These are phyloP conservation scores for Xylariaceae sp. DNA, from an alignment of 2,329 filamentous ascomycete genomes.

Conservation along the genomic window DNA sequence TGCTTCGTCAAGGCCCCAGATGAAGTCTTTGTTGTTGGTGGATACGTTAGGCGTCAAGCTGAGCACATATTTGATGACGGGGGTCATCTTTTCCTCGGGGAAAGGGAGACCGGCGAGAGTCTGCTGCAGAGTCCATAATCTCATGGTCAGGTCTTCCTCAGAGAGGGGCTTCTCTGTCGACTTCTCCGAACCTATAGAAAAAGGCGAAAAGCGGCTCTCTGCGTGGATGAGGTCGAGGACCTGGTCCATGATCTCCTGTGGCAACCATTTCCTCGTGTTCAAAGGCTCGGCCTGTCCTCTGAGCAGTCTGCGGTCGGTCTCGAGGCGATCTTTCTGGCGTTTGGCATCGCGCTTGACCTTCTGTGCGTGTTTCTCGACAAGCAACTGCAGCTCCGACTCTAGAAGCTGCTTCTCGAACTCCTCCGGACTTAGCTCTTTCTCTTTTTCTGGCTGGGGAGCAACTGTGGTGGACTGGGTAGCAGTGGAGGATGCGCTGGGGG, in stretches of 20 bases:
- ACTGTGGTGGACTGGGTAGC: slow-evolving; percentile 13
- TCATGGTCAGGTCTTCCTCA: slow-evolving; percentile 76
- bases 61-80: slow-evolving; percentile 64
- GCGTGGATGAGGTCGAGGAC: slow-evolving; percentile 71
- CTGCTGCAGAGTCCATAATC: slow-evolving; percentile 81
- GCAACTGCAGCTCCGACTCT: slow-evolving; percentile 80
- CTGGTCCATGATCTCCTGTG: slow-evolving; percentile 72
- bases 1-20: slow-evolving; percentile 85
- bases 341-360: slow-evolving; percentile 78
- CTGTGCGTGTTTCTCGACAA: slow-evolving; percentile 79
- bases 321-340: slow-evolving; percentile 72
- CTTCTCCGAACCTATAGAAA: slow-evolving; percentile 47
- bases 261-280: slow-evolving; percentile 75
- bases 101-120: slow-evolving; percentile 70
- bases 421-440: slow-evolving; percentile 68
- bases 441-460: slow-evolving; percentile 3
- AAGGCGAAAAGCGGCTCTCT: slow-evolving; percentile 59
- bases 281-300: slow-evolving; percentile 73
- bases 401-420: slow-evolving; percentile 89
- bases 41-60: slow-evolving; percentile 63
- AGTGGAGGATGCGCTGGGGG: not conserved
- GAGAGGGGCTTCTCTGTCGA: slow-evolving; percentile 52
- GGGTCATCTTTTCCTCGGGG: slow-evolving; percentile 57
- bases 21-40: slow-evolving; percentile 57
- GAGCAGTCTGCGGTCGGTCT: slow-evolving; percentile 81